Evolutionary conservation across 2,329 filamentous ascomycete genomes (phyloP).

Genomic region (Colletotrichum coccodes): DNA sequence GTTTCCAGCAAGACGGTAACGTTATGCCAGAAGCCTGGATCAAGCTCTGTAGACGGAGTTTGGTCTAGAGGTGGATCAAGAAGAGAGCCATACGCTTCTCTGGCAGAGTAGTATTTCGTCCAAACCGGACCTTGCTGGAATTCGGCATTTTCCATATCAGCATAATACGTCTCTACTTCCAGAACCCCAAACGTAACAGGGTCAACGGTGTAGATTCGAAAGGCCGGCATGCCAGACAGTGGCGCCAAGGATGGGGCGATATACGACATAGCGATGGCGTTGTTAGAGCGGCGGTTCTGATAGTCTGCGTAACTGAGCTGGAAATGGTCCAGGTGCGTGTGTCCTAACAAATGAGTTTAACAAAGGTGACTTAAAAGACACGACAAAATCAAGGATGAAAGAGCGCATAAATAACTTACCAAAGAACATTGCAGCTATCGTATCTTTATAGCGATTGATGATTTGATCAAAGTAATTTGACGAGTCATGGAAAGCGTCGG

Average conservation of each 20-base stretch:
- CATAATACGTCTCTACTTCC: conserved; percentile 64
- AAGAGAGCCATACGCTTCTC: conserved; percentile 60
- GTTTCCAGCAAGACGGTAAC: conserved; percentile 59
- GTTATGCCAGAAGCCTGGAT: conserved; percentile 68
- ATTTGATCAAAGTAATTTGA: conserved; percentile 65
- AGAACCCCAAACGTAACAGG: conserved; percentile 65
- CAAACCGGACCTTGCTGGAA: conserved; percentile 61
- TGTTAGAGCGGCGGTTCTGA: conserved; percentile 47
- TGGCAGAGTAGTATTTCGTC: conserved; percentile 66
- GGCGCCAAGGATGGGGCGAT: conserved; percentile 65
- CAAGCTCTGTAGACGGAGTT: conserved; percentile 55
- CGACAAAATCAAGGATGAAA: neutral
- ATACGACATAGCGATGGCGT: conserved; percentile 62
- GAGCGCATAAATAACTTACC: conserved; percentile 36
- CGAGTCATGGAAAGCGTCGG: conserved; percentile 62
- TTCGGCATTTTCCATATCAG: conserved; percentile 57
- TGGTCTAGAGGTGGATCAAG: conserved; percentile 53
- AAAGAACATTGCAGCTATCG: conserved; percentile 66
- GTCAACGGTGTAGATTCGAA: conserved; percentile 68
- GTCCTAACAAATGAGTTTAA: too few species aligned
- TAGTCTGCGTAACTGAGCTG: conserved; percentile 65
- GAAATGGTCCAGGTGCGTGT: conserved; percentile 68
- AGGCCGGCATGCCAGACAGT: conserved; percentile 64
- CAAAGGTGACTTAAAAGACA: neutral
- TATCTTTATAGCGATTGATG: conserved; percentile 61